These are phyloP conservation scores for Diversispora eburnea DNA, from an alignment of 192 early-diverging fungal species.

Conservation along the genomic window DNA sequence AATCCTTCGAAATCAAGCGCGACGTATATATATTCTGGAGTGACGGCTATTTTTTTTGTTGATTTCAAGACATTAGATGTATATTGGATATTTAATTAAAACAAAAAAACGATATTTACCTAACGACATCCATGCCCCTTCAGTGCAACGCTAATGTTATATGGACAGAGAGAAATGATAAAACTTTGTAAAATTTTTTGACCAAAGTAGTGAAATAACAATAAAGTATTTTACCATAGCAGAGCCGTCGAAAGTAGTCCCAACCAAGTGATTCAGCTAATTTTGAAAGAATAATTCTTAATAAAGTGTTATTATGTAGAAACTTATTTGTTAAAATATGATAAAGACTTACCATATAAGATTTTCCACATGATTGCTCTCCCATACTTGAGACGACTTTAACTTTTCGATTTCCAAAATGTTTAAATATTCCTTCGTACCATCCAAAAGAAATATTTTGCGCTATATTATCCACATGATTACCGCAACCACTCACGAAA, in stretches of 20 bases:
- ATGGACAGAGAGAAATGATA: background rate
- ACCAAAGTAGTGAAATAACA: background rate
- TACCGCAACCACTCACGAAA: background rate
- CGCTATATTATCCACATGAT: background rate
- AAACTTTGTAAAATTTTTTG: background rate
- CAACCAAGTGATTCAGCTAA: slow-evolving; percentile 24
- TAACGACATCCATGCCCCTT: slow-evolving; percentile 29
- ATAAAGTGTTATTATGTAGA: background rate
- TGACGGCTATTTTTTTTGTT: background rate
- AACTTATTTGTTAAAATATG: background rate
- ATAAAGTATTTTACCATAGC: slow-evolving; percentile 20
- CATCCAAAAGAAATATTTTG: slow-evolving; percentile 22
- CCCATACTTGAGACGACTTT: slow-evolving; percentile 30
- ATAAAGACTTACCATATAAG: background rate
- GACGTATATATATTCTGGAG: slow-evolving; percentile 16
- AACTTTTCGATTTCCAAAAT: slow-evolving; percentile 18
- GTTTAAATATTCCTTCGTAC: slow-evolving; percentile 27
- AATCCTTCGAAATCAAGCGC: slow-evolving; percentile 30
- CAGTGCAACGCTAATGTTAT: slow-evolving; percentile 29
- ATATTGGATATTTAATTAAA: background rate
- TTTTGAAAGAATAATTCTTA: background rate
- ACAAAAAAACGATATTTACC: background rate
- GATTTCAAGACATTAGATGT: background rate
- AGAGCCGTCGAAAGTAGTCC: slow-evolving; percentile 24
- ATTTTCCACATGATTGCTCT: slow-evolving; percentile 30